A percentile compares a stretch with the other conserved stretches of the same genome.
Evolutionary conservation across 371 early-diverging fungal genomes (phyloP).

Genomic region (Saksenaea oblongispora): DNA sequence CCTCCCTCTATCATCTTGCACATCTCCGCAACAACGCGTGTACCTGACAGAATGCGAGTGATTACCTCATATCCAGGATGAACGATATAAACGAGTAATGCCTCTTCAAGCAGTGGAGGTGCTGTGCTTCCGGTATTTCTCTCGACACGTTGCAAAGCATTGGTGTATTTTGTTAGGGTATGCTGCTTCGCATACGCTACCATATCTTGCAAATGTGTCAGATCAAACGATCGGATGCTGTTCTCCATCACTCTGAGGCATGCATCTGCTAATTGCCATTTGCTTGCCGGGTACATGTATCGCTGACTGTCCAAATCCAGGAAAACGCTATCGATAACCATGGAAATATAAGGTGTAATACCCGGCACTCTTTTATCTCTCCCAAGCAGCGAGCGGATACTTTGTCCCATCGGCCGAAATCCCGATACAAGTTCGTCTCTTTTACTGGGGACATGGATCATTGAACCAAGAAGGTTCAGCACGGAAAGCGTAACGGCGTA

Average conservation of each 20-base stretch:
- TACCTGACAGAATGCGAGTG: conserved; percentile 76
- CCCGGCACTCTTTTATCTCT: conserved; percentile 68
- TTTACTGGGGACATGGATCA: conserved; percentile 64
- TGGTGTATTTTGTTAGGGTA: not conserved
- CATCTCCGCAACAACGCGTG: conserved; percentile 66
- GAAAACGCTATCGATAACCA: conserved; percentile 82
- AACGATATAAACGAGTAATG: conserved; percentile 26
- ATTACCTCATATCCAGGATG: conserved; percentile 91
- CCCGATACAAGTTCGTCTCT: conserved; percentile 38
- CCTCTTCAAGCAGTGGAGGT: not conserved
- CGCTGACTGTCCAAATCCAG: conserved; percentile 66
- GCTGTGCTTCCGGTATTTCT: conserved; percentile 4
- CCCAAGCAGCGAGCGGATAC: conserved; percentile 65
- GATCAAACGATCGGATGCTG: conserved; percentile 76
- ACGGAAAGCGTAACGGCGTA: conserved; percentile 89
- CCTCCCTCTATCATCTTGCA: conserved; percentile 67
- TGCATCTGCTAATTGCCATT: conserved; percentile 76
- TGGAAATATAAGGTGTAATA: conserved; percentile 76
- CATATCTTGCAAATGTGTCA: conserved; percentile 27
- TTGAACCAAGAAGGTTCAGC: conserved; percentile 68
- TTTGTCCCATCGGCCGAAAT: conserved; percentile 39
- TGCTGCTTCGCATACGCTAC: not conserved
- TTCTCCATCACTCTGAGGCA: conserved; percentile 81
- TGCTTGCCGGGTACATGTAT: conserved; percentile 69
- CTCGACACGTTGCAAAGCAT: conserved; percentile 22